phyloP scores from a whole-genome alignment of 495 filamentous ascomycete genomes.

The Jackrogersella multiformis region DNA sequence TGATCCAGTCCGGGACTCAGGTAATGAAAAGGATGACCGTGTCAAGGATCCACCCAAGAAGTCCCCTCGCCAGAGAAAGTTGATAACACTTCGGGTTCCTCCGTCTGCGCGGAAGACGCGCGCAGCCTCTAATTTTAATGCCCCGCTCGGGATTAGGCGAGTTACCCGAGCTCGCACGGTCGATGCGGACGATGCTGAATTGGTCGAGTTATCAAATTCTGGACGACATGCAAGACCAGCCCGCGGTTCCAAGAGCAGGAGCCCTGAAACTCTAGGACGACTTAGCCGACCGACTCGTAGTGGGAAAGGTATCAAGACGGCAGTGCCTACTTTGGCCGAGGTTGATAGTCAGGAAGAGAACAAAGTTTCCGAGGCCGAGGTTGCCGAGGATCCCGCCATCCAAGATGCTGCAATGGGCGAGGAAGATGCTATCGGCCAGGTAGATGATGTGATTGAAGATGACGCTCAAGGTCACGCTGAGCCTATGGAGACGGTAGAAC shows the following conservation, averaged over 20 bases:
- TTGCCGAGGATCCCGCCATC: constrained; percentile 29
- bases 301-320: constrained; percentile 69
- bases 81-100: constrained; percentile 46
- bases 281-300: constrained; percentile 63
- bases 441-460: constrained; percentile 47
- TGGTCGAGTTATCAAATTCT: constrained; percentile 72
- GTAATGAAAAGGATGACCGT: constrained; percentile 43
- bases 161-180: constrained; percentile 57
- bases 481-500: constrained; percentile 53
- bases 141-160: constrained; percentile 50
- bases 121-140: constrained; percentile 10
- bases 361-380: constrained; percentile 22
- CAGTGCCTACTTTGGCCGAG: constrained; percentile 63
- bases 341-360: constrained; percentile 64
- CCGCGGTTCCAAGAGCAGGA: constrained; percentile 61
- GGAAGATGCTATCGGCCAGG: constrained; percentile 38
- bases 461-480: constrained; percentile 49
- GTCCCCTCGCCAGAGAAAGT: constrained; percentile 35
- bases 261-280: constrained; percentile 66
- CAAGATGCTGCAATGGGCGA: constrained; percentile 54
- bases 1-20: constrained; percentile 46
- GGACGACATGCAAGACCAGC: constrained; percentile 74
- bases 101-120: constrained; percentile 31
- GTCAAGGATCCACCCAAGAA: constrained; percentile 39
- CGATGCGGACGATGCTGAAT: constrained; percentile 42